Evolutionary conservation across 2,329 filamentous ascomycete species (phyloP).

Genomic region (Ceratocystis papillata): DNA sequence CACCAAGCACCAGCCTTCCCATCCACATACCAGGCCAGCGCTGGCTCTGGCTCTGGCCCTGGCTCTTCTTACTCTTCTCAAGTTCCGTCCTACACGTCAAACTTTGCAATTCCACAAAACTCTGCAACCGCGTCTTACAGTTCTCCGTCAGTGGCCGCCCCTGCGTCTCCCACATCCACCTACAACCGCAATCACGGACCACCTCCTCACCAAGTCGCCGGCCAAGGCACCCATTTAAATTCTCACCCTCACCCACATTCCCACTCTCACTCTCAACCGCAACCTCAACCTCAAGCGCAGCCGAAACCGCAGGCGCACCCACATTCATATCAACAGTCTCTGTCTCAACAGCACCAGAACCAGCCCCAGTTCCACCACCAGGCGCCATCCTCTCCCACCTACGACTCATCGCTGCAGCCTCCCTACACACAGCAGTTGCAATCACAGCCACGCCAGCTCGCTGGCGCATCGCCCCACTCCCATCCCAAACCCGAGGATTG

Average conservation of each 20-base stretch:
- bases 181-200: background rate
- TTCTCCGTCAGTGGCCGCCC: slow-evolving; percentile 21
- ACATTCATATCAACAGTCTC: slow-evolving; percentile 19
- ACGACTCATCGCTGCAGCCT: slow-evolving; percentile 26
- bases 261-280: slow-evolving; percentile 15
- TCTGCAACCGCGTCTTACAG: slow-evolving; percentile 17
- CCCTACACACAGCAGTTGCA: slow-evolving; percentile 25
- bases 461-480: slow-evolving; percentile 15
- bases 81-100: slow-evolving; percentile 15
- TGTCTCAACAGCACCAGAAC: background rate
- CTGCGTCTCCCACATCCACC: slow-evolving; percentile 9
- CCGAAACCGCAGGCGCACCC: slow-evolving; percentile 25
- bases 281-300: slow-evolving; percentile 26
- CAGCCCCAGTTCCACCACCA: slow-evolving; percentile 2
- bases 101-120: slow-evolving; percentile 19
- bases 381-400: background rate
- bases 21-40: slow-evolving; percentile 10
- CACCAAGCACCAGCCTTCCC: slow-evolving; percentile 18
- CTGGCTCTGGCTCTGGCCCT: background rate
- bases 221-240: slow-evolving; percentile 7
- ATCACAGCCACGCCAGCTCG: slow-evolving; percentile 24
- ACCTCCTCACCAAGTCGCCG: background rate
- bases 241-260: background rate
- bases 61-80: background rate
- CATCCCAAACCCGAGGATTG: slow-evolving; percentile 14